phyloP scores from a whole-genome alignment of 768 basidiomycete species.

The Symmetrospora coprosmae region DNA sequence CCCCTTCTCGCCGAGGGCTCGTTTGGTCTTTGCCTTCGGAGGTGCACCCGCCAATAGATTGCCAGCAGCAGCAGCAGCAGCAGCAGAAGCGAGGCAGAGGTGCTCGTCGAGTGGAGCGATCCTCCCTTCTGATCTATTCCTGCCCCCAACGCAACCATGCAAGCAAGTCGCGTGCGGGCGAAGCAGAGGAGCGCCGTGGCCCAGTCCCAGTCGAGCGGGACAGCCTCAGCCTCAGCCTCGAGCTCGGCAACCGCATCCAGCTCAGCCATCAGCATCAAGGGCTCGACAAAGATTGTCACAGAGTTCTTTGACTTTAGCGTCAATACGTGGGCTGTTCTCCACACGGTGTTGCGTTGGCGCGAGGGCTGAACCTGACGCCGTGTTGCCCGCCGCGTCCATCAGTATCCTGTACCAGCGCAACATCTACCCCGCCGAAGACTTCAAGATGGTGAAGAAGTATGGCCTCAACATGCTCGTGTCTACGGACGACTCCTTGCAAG shows the following conservation, averaged over 20 bases:
- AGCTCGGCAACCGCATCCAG: background rate
- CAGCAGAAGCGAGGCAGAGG: too few species aligned
- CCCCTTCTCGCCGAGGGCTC: too few species aligned
- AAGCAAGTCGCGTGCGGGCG: background rate
- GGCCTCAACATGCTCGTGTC: conserved; percentile 90
- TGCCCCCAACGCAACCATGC: background rate
- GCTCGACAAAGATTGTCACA: conserved; percentile 79
- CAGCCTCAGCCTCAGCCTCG: background rate
- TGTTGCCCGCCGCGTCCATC: conserved; percentile 2
- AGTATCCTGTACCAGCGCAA: conserved; percentile 94
- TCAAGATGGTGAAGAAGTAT: conserved; percentile 95
- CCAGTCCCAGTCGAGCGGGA: background rate
- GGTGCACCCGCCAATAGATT: too few species aligned
- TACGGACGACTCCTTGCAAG: conserved; percentile 79
- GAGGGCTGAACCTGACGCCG: too few species aligned
- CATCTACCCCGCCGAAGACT: conserved; percentile 95
- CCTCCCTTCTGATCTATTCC: background rate
- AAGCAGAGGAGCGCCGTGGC: background rate
- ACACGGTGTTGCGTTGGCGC: too few species aligned
- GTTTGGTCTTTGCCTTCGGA: too few species aligned
- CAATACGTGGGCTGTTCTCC: conserved; percentile 87
- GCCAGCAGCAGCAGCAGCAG: background rate
- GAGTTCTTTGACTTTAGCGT: conserved; percentile 99
- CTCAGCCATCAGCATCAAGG: conserved; percentile 72
- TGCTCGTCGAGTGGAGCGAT: too few species aligned